Conservation (phyloP, 164 flowering plant species). For the Akebia trifoliata region DNA sequence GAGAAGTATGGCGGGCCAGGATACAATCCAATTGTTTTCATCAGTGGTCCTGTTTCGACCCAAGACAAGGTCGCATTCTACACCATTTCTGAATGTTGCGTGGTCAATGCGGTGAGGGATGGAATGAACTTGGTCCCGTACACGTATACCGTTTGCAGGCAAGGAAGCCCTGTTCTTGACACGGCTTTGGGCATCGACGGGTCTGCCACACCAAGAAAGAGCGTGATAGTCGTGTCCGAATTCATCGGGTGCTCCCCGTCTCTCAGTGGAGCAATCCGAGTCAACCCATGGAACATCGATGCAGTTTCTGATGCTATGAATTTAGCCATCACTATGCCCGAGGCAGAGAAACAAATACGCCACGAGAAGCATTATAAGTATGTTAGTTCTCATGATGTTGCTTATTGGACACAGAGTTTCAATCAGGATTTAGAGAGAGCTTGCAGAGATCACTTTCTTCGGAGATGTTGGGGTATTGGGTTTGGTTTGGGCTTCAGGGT, state of each 20-base stretch:
- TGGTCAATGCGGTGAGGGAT: too few species aligned
- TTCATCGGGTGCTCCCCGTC: too few species aligned
- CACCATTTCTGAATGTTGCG: too few species aligned
- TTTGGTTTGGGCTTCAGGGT: constrained; percentile 16
- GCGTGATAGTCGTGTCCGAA: constrained; percentile 8
- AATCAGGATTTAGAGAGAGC: constrained; percentile 11
- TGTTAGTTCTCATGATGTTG: constrained; percentile 18
- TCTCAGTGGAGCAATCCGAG: constrained; percentile 15
- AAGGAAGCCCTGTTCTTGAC: background rate
- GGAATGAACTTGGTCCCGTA: constrained; percentile 9
- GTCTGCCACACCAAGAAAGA: background rate
- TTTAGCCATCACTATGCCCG: constrained; percentile 5
- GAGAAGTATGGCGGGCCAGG: too few species aligned
- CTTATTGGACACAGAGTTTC: constrained; percentile 12
- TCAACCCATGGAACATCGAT: constrained; percentile 15
- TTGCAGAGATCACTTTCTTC: constrained; percentile 7
- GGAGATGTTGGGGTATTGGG: constrained; percentile 15
- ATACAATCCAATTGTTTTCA: too few species aligned
- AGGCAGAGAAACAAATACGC: constrained; percentile 10
- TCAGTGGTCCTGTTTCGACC: too few species aligned
- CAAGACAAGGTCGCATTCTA: too few species aligned
- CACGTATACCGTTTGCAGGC: constrained; percentile 2
- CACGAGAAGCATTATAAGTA: constrained; percentile 14
- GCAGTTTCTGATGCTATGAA: constrained; percentile 13
- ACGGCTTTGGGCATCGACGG: background rate